A percentile compares a stretch with the other conserved stretches of the same genome.
Conservation (phyloP, 2,329 filamentous ascomycete genomes). For the Talaromyces sp. region DNA sequence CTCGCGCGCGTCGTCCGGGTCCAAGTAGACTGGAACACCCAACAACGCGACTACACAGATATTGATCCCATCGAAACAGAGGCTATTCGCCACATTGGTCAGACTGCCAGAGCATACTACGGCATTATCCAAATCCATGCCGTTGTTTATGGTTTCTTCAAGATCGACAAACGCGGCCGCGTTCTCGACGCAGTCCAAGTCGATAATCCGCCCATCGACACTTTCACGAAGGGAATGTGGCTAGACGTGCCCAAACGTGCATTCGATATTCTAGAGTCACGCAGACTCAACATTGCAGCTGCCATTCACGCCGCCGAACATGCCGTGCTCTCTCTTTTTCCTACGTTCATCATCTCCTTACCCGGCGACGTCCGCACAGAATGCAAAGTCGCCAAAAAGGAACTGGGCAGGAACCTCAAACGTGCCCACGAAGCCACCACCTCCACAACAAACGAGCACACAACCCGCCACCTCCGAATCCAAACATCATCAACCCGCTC, state of each 20-base stretch:
- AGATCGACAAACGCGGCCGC: conserved; percentile 78
- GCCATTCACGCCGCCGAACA: conserved; percentile 95
- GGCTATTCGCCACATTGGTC: conserved; percentile 68
- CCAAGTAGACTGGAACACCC: conserved; percentile 90
- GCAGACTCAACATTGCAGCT: conserved; percentile 74
- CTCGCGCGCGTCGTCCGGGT: conserved; percentile 86
- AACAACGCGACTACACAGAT: conserved; percentile 89
- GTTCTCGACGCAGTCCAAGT: conserved; percentile 90
- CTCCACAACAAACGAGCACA: conserved; percentile 1
- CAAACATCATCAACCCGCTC: conserved; percentile 10
- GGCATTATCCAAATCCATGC: conserved; percentile 82
- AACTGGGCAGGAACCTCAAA: conserved; percentile 63
- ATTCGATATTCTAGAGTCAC: conserved; percentile 70
- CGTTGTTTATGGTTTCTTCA: conserved; percentile 95
- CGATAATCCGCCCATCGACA: conserved; percentile 85
- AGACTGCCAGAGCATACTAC: conserved; percentile 69
- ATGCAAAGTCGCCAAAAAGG: conserved; percentile 84
- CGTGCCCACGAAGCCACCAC: conserved; percentile 25
- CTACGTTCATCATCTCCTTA: conserved; percentile 84
- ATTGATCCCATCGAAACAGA: conserved; percentile 92
- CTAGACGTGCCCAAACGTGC: conserved; percentile 79
- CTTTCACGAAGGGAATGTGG: conserved; percentile 89
- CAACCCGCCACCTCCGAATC: background rate
- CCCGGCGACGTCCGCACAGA: conserved; percentile 91
- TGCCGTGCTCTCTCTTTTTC: conserved; percentile 78